A percentile compares a stretch with the other conserved stretches of the same genome.
phyloP scores from a whole-genome alignment of 192 early-diverging fungal species.

The Entomortierella chlamydospora region DNA sequence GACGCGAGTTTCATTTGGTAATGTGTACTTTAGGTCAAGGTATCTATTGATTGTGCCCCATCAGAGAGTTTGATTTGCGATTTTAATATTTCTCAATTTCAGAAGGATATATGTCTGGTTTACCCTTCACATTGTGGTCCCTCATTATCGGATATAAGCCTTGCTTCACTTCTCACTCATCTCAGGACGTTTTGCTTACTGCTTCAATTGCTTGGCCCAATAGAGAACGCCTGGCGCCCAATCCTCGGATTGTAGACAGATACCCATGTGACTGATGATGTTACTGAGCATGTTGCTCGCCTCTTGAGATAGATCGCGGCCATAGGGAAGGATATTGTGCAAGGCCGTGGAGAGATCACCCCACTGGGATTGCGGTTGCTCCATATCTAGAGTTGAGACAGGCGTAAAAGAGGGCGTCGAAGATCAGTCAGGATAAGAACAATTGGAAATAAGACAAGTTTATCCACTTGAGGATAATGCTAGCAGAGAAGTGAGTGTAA shows the following conservation, averaged over 20 bases:
- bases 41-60: constrained; percentile 65
- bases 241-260: constrained; percentile 61
- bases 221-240: constrained; percentile 63
- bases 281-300: constrained; percentile 43
- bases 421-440: too few species aligned
- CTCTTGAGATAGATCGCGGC: constrained; percentile 30
- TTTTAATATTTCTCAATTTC: neutral
- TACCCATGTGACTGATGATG: constrained; percentile 36
- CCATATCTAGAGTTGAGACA: constrained; percentile 9
- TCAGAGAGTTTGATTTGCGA: neutral
- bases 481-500: neutral
- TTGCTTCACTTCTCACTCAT: too few species aligned
- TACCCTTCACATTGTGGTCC: too few species aligned
- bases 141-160: too few species aligned
- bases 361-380: constrained; percentile 21
- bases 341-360: constrained; percentile 37
- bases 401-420: constrained; percentile 12
- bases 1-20: constrained; percentile 67
- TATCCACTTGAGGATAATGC: neutral
- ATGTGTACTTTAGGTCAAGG: constrained; percentile 70
- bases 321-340: constrained; percentile 48
- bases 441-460: too few species aligned
- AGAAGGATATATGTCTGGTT: neutral
- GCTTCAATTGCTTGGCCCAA: constrained; percentile 70
- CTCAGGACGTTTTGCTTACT: constrained; percentile 58